Conservation (phyloP, 768 basidiomycete species). For the Serendipita sp. region DNA sequence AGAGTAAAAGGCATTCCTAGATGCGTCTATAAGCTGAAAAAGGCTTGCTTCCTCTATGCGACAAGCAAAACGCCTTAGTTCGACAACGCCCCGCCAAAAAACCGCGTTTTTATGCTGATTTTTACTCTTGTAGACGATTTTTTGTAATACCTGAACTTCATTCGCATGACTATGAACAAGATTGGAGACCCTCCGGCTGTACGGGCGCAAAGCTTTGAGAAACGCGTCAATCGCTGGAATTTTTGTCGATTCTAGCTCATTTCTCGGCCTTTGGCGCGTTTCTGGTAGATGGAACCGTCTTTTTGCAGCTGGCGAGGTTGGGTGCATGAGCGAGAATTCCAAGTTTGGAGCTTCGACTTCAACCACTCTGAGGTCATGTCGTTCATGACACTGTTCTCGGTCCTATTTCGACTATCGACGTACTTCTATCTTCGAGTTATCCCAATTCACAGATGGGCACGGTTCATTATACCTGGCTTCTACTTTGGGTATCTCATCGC, state of each 20-base stretch:
- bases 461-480: not conserved
- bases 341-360: not conserved
- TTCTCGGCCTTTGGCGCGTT: not conserved
- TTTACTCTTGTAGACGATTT: slow-evolving; percentile 1
- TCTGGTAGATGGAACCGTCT: not conserved
- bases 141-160: not conserved
- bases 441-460: not conserved
- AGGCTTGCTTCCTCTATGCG: not conserved
- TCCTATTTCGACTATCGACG: not conserved
- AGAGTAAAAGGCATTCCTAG: not conserved
- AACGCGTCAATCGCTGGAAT: not conserved
- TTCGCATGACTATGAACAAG: not conserved
- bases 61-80: not conserved
- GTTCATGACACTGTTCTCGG: not conserved
- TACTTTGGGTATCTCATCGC: not conserved
- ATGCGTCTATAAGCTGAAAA: not conserved
- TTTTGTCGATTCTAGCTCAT: not conserved
- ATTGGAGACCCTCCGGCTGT: not conserved
- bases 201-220: not conserved
- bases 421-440: not conserved
- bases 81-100: not conserved
- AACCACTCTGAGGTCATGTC: not conserved
- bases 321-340: not conserved
- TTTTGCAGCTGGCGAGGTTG: not conserved
- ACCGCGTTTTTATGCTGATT: not conserved